phyloP scores from a whole-genome alignment of 306 rosid species.

The Crataegus laevigata region DNA sequence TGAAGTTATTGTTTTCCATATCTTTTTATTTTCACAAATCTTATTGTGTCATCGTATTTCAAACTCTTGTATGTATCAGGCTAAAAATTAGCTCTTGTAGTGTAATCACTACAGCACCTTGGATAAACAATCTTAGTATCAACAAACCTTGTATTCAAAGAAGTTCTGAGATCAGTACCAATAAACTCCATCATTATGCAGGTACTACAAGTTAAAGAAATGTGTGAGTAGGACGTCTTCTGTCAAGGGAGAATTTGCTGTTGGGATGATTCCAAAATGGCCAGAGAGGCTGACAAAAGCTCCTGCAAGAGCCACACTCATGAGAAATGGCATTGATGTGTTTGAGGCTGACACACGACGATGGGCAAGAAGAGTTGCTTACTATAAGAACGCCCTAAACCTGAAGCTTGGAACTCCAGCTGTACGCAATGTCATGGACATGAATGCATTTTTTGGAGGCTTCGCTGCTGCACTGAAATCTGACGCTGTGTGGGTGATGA shows the following conservation, averaged over 20 bases:
- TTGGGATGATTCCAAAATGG: constrained; percentile 82
- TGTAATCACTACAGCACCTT: neutral
- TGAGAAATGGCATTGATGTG: constrained; percentile 68
- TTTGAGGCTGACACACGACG: constrained; percentile 85
- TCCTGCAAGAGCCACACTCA: constrained; percentile 52
- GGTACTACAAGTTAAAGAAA: constrained; percentile 78
- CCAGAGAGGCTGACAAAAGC: constrained; percentile 70
- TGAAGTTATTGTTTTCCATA: neutral
- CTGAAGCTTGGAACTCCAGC: constrained; percentile 85
- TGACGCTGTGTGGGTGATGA: constrained; percentile 96
- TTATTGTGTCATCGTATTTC: neutral
- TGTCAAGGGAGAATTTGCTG: constrained; percentile 61
- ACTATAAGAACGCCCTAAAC: constrained; percentile 69
- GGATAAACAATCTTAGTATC: neutral
- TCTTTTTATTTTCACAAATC: neutral
- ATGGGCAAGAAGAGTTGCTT: constrained; percentile 71
- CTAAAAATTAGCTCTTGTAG: neutral
- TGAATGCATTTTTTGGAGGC: constrained; percentile 97
- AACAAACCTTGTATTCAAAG: neutral
- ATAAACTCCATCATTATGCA: constrained; percentile 30
- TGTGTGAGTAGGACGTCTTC: constrained; percentile 61
- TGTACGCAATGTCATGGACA: constrained; percentile 86
- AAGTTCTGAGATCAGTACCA: constrained; percentile 13
- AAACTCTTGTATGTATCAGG: neutral
- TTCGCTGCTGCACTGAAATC: constrained; percentile 84